Conservation (phyloP, 345 rosid genomes). For the Ceriops zippeliana region DNA sequence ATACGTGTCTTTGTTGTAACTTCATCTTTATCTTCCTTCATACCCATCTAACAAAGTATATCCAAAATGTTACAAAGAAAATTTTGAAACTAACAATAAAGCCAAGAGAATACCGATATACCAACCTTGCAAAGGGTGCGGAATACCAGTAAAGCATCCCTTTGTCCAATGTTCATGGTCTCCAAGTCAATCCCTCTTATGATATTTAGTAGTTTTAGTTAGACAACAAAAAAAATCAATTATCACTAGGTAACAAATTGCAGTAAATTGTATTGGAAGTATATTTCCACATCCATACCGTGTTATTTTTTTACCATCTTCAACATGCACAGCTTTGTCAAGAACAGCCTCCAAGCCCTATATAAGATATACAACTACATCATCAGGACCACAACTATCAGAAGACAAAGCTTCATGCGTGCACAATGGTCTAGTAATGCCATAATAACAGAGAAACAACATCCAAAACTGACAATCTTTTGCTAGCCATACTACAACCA, state of each 20-base stretch:
- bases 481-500: background rate
- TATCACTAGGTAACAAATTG: conserved; percentile 12
- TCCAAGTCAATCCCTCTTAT: conserved; percentile 87
- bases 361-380: conserved; percentile 10
- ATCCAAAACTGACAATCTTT: background rate
- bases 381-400: conserved; percentile 10
- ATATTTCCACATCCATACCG: conserved; percentile 46
- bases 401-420: background rate
- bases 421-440: background rate
- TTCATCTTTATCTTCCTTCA: conserved; percentile 97
- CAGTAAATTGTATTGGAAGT: conserved; percentile 2
- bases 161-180: conserved; percentile 90
- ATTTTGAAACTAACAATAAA: conserved; percentile 19
- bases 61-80: conserved; percentile 17
- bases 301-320: conserved; percentile 89
- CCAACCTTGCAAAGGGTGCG: conserved; percentile 98
- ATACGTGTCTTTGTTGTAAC: conserved; percentile 87
- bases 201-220: conserved; percentile 11
- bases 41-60: conserved; percentile 70
- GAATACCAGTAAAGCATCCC: conserved; percentile 91
- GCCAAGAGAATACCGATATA: conserved; percentile 15
- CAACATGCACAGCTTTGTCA: conserved; percentile 92
- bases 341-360: conserved; percentile 98
- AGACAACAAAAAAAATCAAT: conserved; percentile 13
- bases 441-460: background rate